A percentile compares a stretch with the other conserved stretches of the same genome.
phyloP scores from a whole-genome alignment of 805 yeast species.

The Peterozyma xylosa region DNA sequence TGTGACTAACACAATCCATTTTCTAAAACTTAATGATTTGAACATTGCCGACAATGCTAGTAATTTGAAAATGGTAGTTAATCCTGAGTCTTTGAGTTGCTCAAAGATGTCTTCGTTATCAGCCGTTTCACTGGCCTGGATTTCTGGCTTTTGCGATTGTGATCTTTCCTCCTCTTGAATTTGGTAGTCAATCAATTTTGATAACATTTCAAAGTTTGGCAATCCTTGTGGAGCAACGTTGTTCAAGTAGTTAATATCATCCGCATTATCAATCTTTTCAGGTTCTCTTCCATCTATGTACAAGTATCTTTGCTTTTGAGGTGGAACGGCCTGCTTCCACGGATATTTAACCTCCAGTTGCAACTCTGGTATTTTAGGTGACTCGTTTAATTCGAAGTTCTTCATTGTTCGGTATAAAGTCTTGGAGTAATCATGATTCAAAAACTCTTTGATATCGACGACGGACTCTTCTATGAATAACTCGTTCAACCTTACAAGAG shows the following conservation, averaged over 20 bases:
- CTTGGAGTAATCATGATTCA: slow-evolving; percentile 47
- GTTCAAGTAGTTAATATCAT: slow-evolving; percentile 22
- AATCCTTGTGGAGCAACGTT: slow-evolving; percentile 32
- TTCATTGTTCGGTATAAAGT: slow-evolving; percentile 40
- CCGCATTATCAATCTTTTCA: slow-evolving; percentile 23
- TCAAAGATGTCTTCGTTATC: slow-evolving; percentile 10
- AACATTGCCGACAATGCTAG: slow-evolving; percentile 51
- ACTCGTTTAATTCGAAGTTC: slow-evolving; percentile 49
- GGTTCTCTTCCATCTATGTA: slow-evolving; percentile 63
- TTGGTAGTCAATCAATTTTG: slow-evolving; percentile 9
- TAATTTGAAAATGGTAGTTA: slow-evolving; percentile 26
- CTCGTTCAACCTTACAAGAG: slow-evolving; percentile 35
- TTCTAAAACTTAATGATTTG: slow-evolving; percentile 52
- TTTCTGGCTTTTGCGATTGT: not conserved
- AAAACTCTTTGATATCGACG: slow-evolving; percentile 56
- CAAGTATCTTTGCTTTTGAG: slow-evolving; percentile 84
- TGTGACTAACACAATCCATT: slow-evolving; percentile 63
- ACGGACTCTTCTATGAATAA: slow-evolving; percentile 63
- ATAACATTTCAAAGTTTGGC: slow-evolving; percentile 43
- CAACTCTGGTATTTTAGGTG: slow-evolving; percentile 43
- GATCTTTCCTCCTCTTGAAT: not conserved
- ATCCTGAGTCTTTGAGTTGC: slow-evolving; percentile 17
- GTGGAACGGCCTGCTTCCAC: slow-evolving; percentile 90
- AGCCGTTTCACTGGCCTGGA: not conserved
- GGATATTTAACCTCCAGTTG: slow-evolving; percentile 54